Evolutionary conservation across 2,329 filamentous ascomycete genomes (phyloP).

Genomic region (Paecilomyces sp.): DNA sequence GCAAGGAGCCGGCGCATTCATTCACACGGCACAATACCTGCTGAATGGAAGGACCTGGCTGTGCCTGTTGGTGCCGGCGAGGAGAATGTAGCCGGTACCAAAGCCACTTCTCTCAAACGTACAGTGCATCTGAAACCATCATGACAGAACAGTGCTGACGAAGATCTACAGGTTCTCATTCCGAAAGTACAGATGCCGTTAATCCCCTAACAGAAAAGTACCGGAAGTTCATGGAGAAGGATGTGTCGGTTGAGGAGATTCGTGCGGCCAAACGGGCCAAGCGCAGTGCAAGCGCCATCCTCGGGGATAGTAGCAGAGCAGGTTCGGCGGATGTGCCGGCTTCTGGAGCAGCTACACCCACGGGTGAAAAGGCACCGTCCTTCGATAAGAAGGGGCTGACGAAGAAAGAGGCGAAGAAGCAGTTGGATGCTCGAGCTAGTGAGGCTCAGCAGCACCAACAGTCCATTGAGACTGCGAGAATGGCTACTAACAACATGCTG

Average conservation of each 20-base stretch:
- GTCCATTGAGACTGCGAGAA: slow-evolving; percentile 74
- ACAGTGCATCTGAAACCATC: slow-evolving; percentile 16
- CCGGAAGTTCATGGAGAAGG: slow-evolving; percentile 56
- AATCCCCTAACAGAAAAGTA: slow-evolving; percentile 45
- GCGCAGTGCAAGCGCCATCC: slow-evolving; percentile 49
- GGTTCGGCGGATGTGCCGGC: slow-evolving; percentile 55
- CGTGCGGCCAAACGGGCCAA: slow-evolving; percentile 61
- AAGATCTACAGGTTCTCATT: slow-evolving; percentile 23
- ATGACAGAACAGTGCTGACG: slow-evolving; percentile 15
- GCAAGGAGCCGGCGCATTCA: slow-evolving; percentile 66
- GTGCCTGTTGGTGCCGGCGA: slow-evolving; percentile 24
- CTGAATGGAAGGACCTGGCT: slow-evolving; percentile 69
- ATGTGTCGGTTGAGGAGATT: slow-evolving; percentile 66
- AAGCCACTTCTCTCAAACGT: slow-evolving; percentile 32
- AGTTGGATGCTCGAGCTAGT: slow-evolving; percentile 64
- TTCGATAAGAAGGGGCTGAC: slow-evolving; percentile 60
- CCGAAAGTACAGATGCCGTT: slow-evolving; percentile 32
- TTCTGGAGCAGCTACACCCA: slow-evolving; percentile 48
- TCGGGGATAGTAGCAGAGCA: slow-evolving; percentile 45
- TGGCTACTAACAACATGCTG: slow-evolving; percentile 61
- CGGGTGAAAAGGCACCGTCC: slow-evolving; percentile 49
- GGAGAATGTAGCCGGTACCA: slow-evolving; percentile 30
- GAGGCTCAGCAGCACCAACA: slow-evolving; percentile 73
- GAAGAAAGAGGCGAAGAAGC: slow-evolving; percentile 81
- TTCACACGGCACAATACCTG: slow-evolving; percentile 70